Conservation (phyloP, 2,329 filamentous ascomycete genomes). For the Phialophora verrucosa region DNA sequence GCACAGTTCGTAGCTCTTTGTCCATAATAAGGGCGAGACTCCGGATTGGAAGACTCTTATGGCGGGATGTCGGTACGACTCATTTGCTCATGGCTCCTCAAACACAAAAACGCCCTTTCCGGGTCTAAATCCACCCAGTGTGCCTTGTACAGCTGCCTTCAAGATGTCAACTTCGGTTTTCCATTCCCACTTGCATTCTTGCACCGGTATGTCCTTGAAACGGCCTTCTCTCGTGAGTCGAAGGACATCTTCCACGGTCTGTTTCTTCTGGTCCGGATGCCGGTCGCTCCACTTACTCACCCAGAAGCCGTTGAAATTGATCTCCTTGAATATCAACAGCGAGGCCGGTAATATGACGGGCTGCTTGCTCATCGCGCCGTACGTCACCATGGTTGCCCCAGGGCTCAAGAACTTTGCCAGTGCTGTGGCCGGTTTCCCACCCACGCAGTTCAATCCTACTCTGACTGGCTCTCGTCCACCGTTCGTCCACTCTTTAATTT, state of each 20-base stretch:
- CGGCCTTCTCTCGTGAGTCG: slow-evolving; percentile 73
- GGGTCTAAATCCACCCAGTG: slow-evolving; percentile 79
- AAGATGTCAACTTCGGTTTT: slow-evolving; percentile 74
- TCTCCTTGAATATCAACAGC: slow-evolving; percentile 89
- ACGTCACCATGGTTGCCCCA: slow-evolving; percentile 81
- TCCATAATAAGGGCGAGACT: not conserved
- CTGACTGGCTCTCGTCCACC: slow-evolving; percentile 73
- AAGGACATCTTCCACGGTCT: slow-evolving; percentile 84
- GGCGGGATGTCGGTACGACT: not conserved
- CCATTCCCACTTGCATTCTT: slow-evolving; percentile 82
- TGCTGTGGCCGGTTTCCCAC: slow-evolving; percentile 79
- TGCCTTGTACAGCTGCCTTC: slow-evolving; percentile 77
- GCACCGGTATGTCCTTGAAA: slow-evolving; percentile 83
- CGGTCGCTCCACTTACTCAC: slow-evolving; percentile 84
- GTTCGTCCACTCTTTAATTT: slow-evolving; percentile 71
- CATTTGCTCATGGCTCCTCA: slow-evolving; percentile 47
- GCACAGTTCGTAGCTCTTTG: not conserved
- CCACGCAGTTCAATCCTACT: slow-evolving; percentile 90
- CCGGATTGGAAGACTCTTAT: not conserved
- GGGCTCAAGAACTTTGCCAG: slow-evolving; percentile 75
- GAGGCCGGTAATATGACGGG: slow-evolving; percentile 81
- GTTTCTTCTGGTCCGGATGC: slow-evolving; percentile 73
- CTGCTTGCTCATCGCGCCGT: slow-evolving; percentile 92
- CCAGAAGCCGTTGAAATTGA: slow-evolving; percentile 93
- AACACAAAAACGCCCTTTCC: slow-evolving; percentile 94